Conservation (phyloP, 441 rosid genomes). For the Gossypium laxum region DNA sequence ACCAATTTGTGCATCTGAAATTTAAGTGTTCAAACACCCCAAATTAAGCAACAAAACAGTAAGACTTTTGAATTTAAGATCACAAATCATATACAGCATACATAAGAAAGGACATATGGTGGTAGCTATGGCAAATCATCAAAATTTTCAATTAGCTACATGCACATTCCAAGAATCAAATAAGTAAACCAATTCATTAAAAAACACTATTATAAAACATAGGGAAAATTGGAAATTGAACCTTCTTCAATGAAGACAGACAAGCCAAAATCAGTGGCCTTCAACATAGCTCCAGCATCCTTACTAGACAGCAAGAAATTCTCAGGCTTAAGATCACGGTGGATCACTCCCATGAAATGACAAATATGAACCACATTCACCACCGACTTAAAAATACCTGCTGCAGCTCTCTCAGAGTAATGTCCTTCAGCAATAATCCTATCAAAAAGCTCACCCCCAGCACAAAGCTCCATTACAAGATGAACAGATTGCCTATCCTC, state of each 20-base stretch:
- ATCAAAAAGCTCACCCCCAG: slow-evolving; percentile 94
- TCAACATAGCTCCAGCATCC: slow-evolving; percentile 27
- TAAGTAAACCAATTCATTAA: background rate
- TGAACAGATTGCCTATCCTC: slow-evolving; percentile 81
- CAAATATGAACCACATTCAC: slow-evolving; percentile 79
- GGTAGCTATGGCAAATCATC: background rate
- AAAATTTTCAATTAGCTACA: background rate
- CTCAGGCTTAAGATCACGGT: slow-evolving; percentile 90
- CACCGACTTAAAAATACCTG: slow-evolving; percentile 50
- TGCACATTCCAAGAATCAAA: background rate
- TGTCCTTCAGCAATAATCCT: slow-evolving; percentile 67
- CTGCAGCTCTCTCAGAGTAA: slow-evolving; percentile 83
- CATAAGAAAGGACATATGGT: background rate
- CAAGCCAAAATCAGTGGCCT: slow-evolving; percentile 84
- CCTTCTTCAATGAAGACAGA: slow-evolving; percentile 92
- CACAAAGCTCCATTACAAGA: slow-evolving; percentile 91
- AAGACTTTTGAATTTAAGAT: background rate
- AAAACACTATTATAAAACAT: background rate
- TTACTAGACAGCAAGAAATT: slow-evolving; percentile 70
- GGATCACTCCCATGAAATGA: slow-evolving; percentile 89
- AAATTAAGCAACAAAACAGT: slow-evolving; percentile 1
- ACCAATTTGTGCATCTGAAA: background rate
- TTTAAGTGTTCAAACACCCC: background rate
- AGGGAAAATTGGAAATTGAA: slow-evolving; percentile 13
- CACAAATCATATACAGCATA: background rate